A percentile compares a stretch with the other conserved stretches of the same genome.
phyloP scores from a whole-genome alignment of 2,329 filamentous ascomycete genomes.

The Thielaviopsis populi region DNA sequence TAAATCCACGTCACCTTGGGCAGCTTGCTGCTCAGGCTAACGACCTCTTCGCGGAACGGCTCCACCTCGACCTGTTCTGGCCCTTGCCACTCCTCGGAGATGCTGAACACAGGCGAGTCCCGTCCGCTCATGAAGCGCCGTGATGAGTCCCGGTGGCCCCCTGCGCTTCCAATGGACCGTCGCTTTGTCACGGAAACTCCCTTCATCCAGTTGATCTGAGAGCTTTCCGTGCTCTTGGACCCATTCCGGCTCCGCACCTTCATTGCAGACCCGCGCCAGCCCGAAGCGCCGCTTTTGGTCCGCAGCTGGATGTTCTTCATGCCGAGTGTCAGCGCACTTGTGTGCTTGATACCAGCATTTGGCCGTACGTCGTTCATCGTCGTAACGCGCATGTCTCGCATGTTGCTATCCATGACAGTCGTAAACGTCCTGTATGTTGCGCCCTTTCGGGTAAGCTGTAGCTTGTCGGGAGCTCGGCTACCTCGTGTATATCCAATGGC shows the following conservation, averaged over 20 bases:
- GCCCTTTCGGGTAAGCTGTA: slow-evolving; percentile 67
- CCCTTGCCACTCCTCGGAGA: slow-evolving; percentile 37
- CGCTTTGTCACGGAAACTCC: slow-evolving; percentile 38
- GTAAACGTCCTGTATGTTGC: slow-evolving; percentile 76
- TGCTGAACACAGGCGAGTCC: slow-evolving; percentile 32
- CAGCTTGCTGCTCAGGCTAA: slow-evolving; percentile 45
- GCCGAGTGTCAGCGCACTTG: slow-evolving; percentile 30
- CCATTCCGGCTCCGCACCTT: slow-evolving; percentile 34
- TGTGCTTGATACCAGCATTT: slow-evolving; percentile 28
- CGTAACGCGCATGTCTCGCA: slow-evolving; percentile 41
- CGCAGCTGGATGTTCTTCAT: slow-evolving; percentile 32
- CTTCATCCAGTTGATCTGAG: slow-evolving; percentile 55
- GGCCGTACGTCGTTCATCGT: slow-evolving; percentile 48
- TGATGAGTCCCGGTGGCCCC: slow-evolving; percentile 21
- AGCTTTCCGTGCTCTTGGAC: slow-evolving; percentile 30
- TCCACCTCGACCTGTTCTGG: slow-evolving; percentile 35
- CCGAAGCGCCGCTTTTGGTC: slow-evolving; percentile 25
- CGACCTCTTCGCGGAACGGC: slow-evolving; percentile 48
- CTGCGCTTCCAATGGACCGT: slow-evolving; percentile 23
- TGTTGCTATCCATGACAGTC: slow-evolving; percentile 46
- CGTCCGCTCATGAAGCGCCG: slow-evolving; percentile 34
- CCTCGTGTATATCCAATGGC: slow-evolving; percentile 62
- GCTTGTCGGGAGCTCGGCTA: slow-evolving; percentile 43
- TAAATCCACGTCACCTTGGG: slow-evolving; percentile 51
- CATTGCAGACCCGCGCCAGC: slow-evolving; percentile 44